Conservation (phyloP, 164 flowering plant species). For the Buxus sempervirens region DNA sequence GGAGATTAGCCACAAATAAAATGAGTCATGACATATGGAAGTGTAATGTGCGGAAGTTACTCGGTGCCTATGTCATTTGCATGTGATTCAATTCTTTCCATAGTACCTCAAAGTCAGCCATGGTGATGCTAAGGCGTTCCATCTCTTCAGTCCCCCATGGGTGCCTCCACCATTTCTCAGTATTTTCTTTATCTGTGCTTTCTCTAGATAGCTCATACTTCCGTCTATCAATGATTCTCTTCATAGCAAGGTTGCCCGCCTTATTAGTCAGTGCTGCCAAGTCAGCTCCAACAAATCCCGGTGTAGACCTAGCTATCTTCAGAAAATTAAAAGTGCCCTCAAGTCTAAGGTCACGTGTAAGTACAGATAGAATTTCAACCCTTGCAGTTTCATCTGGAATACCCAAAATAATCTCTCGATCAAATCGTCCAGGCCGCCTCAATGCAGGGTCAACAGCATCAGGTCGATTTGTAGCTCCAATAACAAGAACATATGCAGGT, state of each 20-base stretch:
- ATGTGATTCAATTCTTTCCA: background rate
- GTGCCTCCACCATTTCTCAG: slow-evolving; percentile 57
- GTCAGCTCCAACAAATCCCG: slow-evolving; percentile 97
- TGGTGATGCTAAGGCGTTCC: slow-evolving; percentile 63
- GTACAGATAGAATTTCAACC: slow-evolving; percentile 60
- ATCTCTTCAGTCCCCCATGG: slow-evolving; percentile 71
- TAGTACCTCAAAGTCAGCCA: slow-evolving; percentile 91
- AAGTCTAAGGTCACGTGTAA: slow-evolving; percentile 53
- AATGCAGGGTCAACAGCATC: slow-evolving; percentile 90
- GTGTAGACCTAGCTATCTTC: slow-evolving; percentile 71
- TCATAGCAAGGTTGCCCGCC: slow-evolving; percentile 86
- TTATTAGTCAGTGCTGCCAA: slow-evolving; percentile 59
- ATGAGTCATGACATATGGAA: background rate
- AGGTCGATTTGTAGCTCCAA: slow-evolving; percentile 97
- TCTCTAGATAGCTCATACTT: slow-evolving; percentile 38
- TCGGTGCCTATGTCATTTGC: background rate
- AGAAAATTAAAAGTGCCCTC: slow-evolving; percentile 69
- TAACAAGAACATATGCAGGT: slow-evolving; percentile 77
- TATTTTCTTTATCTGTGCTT: slow-evolving; percentile 17
- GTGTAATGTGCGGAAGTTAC: background rate
- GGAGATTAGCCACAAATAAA: background rate
- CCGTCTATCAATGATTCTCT: slow-evolving; percentile 51
- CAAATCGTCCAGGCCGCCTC: slow-evolving; percentile 91
- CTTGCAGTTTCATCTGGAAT: slow-evolving; percentile 90
- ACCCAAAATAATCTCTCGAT: slow-evolving; percentile 68